These are phyloP conservation scores for Serendipita sp. DNA, from an alignment of 768 basidiomycete genomes.

Conservation along the genomic window DNA sequence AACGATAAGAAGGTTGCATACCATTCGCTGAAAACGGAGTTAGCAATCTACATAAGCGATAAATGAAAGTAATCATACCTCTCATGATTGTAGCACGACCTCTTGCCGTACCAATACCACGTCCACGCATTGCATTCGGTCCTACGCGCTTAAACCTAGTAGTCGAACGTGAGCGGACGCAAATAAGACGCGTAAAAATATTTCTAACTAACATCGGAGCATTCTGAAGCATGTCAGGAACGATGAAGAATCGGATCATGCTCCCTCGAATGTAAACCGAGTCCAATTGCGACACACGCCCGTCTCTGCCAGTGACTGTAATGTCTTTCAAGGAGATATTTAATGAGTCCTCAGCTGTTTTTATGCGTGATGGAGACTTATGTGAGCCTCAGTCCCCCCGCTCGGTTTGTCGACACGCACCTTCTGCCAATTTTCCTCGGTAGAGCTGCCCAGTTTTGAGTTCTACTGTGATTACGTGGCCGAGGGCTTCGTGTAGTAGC, in stretches of 20 bases:
- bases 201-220: conserved; percentile 75
- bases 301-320: conserved; percentile 95
- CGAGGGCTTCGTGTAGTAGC: conserved; percentile 88
- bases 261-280: conserved; percentile 98
- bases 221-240: conserved; percentile 98
- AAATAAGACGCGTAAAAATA: conserved; percentile 1
- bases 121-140: conserved; percentile 94
- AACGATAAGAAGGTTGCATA: conserved; percentile 21
- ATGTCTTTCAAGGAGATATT: conserved; percentile 95
- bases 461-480: conserved; percentile 95
- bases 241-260: conserved; percentile 97
- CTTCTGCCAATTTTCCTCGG: conserved; percentile 93
- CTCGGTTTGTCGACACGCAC: conserved; percentile 30
- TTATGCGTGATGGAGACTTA: conserved; percentile 3
- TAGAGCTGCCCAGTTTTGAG: conserved; percentile 96
- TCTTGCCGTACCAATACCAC: conserved; percentile 98
- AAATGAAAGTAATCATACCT: conserved; percentile 37
- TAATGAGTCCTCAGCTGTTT: conserved; percentile 87
- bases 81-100: conserved; percentile 98
- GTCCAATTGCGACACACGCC: conserved; percentile 95
- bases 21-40: conserved; percentile 54
- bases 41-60: conserved; percentile 10
- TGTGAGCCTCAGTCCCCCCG: conserved; percentile 5
- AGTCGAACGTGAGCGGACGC: conserved; percentile 6
- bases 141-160: conserved; percentile 96